Base-by-base conservation (phyloP, 73 alveolate genomes). In the Paraurostyla sp. region DNA sequence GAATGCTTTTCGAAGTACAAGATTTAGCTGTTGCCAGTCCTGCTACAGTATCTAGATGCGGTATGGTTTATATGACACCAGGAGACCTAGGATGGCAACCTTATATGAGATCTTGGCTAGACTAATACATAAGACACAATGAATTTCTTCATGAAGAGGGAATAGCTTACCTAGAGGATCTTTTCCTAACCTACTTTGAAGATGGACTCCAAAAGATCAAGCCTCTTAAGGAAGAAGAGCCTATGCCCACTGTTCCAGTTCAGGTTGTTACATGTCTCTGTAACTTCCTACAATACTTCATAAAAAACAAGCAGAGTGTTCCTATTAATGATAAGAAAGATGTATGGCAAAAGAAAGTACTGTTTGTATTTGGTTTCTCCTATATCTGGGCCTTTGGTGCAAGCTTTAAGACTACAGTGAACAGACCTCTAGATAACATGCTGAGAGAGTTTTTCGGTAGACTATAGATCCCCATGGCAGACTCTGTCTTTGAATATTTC, bases 101-200 rank as follows among this genome's bases (percentile, higher is more conserved):
- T 23, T 97, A 97, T 88, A 97, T 97, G 2, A 94, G 92, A 52
- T 91, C 96, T 63, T 97, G 99, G 99, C 75, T 96, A 92, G 94
- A 95, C 38, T 69, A 93, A 0, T 59, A 82, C 63, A 95, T 95
- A 76, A 96, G 84, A 35, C 69, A 94, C 58, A 63, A 85, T 87
- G 82, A 71, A 59, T 69, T 76, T 71, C 89, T 95, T 76, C 73
- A 89, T 76, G 83, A 92, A 80, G 96, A 92, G 22, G 86, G 78
- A 13, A 62, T 41, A 16, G n/a, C 7, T 0, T 56, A 7, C 45
- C 82, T 91, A 0, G 22, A 87, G 51, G 96, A 91, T 13, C 60
- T 71, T n/a, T 91, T 91, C 75, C 51, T 50, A 15, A 30, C 54
- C 42, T 73, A 57, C 62, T 87, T 91, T 2, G 91, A 91, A 29